Conservation (phyloP, 305 asterid species). For the Caryopteris hybrid region DNA sequence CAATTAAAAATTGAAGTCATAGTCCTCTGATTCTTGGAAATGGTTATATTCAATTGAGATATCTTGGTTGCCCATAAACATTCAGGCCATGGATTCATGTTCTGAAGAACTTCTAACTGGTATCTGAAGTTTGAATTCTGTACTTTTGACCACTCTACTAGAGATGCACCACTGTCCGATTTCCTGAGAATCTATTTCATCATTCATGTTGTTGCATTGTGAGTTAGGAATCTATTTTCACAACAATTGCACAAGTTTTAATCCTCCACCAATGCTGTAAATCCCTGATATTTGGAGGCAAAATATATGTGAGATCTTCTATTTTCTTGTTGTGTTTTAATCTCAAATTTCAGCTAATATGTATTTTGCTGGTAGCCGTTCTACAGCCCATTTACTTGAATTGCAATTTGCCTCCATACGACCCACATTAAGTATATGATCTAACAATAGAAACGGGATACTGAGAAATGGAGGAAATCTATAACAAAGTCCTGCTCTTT, state of each 20-base stretch:
- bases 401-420: not conserved
- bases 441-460: not conserved
- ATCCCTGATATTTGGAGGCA: not conserved
- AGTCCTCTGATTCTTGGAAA: not conserved
- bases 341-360: not conserved
- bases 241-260: not conserved
- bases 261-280: not conserved
- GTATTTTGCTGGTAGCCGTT: not conserved
- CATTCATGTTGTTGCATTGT: not conserved
- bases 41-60: not conserved
- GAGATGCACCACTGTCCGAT: not conserved
- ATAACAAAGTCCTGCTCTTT: not conserved
- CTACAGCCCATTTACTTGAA: not conserved
- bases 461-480: not conserved
- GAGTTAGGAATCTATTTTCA: not conserved
- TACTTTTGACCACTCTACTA: not conserved
- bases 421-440: not conserved
- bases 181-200: not conserved
- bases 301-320: not conserved
- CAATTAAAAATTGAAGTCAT: not conserved
- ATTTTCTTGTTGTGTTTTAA: not conserved
- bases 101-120: not conserved
- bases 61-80: not conserved
- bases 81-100: not conserved
- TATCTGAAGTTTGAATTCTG: not conserved